phyloP scores from a whole-genome alignment of 2,329 filamentous ascomycete species.

The Fonsecaea pugnacius region DNA sequence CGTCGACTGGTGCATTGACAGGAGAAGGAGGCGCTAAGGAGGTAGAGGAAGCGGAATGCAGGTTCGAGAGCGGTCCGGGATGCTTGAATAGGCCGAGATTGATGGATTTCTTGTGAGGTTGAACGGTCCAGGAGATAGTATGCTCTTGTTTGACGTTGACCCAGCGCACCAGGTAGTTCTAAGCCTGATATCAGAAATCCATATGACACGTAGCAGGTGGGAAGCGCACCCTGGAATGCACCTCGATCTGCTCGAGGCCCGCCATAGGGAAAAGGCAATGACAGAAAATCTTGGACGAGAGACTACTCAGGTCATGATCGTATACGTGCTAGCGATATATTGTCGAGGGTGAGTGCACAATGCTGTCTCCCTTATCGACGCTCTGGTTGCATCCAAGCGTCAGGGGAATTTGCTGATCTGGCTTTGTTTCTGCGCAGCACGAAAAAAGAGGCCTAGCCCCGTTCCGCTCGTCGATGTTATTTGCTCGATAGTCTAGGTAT shows the following conservation, averaged over 20 bases:
- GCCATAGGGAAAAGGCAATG: constrained; percentile 63
- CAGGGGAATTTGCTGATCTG: background rate
- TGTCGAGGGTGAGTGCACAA: background rate
- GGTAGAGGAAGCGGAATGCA: constrained; percentile 51
- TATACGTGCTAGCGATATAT: background rate
- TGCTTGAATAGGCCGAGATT: constrained; percentile 99
- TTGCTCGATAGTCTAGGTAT: background rate
- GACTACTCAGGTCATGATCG: constrained; percentile 9
- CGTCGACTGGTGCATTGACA: constrained; percentile 41
- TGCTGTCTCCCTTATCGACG: background rate
- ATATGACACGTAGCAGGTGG: background rate
- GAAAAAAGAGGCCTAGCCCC: background rate
- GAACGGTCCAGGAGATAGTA: constrained; percentile 96
- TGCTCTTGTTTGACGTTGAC: constrained; percentile 86
- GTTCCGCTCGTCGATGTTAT: background rate
- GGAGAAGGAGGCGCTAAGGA: constrained; percentile 53
- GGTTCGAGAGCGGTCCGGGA: constrained; percentile 67
- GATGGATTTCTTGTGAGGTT: constrained; percentile 97
- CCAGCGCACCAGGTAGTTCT: constrained; percentile 99
- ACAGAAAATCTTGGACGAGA: background rate
- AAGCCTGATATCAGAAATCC: constrained; percentile 21
- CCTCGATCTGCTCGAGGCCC: constrained; percentile 93
- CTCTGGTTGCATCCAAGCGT: background rate
- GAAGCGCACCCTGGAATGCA: constrained; percentile 85
- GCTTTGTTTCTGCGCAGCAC: background rate